Evolutionary conservation across 805 yeast genomes (phyloP).

Genomic region (Cyberlindnera saturnus): DNA sequence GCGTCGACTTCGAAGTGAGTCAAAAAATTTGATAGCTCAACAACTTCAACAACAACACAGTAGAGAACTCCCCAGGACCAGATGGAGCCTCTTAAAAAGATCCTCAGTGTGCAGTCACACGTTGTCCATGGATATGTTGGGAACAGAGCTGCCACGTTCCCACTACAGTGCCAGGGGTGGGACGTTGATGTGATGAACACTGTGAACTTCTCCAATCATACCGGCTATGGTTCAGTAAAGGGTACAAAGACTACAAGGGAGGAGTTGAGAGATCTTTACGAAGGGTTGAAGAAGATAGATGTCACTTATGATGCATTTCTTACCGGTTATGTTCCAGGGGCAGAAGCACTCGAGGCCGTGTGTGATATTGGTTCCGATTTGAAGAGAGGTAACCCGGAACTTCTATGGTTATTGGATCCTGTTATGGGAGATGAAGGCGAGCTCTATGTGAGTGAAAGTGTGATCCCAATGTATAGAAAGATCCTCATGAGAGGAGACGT

Average conservation of each 20-base stretch:
- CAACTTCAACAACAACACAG: too few relatives aligned
- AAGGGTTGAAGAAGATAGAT: constrained; percentile 32
- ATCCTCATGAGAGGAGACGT: constrained; percentile 42
- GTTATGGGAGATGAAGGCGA: constrained; percentile 78
- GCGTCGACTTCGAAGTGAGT: too few relatives aligned
- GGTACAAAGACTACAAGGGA: constrained; percentile 41
- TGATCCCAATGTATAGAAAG: constrained; percentile 52
- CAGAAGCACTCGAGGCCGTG: constrained; percentile 38
- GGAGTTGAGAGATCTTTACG: constrained; percentile 33
- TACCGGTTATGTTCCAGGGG: constrained; percentile 66
- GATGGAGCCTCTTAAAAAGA: constrained; percentile 1
- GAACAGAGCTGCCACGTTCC: constrained; percentile 59
- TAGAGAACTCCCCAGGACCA: background rate
- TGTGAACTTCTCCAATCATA: constrained; percentile 63
- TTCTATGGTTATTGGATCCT: constrained; percentile 64
- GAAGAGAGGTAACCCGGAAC: constrained; percentile 28
- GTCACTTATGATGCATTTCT: constrained; percentile 45
- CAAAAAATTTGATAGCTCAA: too few relatives aligned
- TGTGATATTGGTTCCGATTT: constrained; percentile 33
- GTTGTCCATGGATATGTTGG: constrained; percentile 74
- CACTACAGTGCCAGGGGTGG: constrained; percentile 61
- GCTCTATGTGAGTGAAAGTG: constrained; percentile 54
- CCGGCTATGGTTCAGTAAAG: constrained; percentile 55
- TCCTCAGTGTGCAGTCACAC: constrained; percentile 59
- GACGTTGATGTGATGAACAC: constrained; percentile 62